These are phyloP conservation scores for Oehlia diaphana DNA, from an alignment of 192 early-diverging fungal genomes.

Conservation along the genomic window DNA sequence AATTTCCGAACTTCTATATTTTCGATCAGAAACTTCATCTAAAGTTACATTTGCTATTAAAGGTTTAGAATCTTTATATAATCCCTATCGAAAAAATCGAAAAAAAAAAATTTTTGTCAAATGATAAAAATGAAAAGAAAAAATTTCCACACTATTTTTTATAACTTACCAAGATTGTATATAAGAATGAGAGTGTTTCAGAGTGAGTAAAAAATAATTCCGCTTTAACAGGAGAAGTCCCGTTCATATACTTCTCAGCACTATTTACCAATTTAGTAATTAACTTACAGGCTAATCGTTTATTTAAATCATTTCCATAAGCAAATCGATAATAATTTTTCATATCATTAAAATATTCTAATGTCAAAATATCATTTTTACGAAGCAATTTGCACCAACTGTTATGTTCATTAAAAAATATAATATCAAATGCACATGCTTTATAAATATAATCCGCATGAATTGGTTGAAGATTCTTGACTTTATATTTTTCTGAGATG, in stretches of 20 bases:
- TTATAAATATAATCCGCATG: conserved; percentile 20
- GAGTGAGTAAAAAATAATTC: conserved; percentile 14
- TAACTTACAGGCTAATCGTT: conserved; percentile 13
- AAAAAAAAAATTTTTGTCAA: background rate
- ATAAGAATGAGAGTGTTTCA: conserved; percentile 15
- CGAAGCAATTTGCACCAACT: conserved; percentile 13
- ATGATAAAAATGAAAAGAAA: background rate
- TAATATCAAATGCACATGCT: conserved; percentile 12
- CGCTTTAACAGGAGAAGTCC: background rate
- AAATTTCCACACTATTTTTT: background rate
- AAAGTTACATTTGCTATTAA: background rate
- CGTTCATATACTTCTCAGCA: background rate
- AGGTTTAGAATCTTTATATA: conserved; percentile 15
- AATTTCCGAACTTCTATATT: background rate
- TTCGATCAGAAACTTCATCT: background rate
- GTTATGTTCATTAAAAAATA: background rate
- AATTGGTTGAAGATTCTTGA: conserved; percentile 2
- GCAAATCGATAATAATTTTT: conserved; percentile 13
- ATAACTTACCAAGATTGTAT: conserved; percentile 11
- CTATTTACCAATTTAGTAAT: background rate
- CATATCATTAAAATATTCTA: conserved; percentile 26
- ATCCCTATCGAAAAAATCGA: background rate
- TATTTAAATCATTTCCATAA: conserved; percentile 23
- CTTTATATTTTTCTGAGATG: background rate
- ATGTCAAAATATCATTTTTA: conserved; percentile 7